Evolutionary conservation across 2,329 filamentous ascomycete species (phyloP).

Genomic region (Penicillium sclerotigenum): DNA sequence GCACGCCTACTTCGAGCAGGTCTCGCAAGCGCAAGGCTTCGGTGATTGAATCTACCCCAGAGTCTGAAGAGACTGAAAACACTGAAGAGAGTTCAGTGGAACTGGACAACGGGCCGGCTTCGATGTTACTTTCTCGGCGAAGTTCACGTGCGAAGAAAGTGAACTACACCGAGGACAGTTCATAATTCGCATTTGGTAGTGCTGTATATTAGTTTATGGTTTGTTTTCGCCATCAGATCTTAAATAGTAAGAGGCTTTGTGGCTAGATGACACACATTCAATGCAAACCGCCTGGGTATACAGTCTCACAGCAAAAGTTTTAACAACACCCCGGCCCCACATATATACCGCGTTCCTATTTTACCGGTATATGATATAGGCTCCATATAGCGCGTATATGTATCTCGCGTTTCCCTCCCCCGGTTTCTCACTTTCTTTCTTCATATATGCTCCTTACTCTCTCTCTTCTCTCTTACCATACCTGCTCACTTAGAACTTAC

Average conservation of each 20-base stretch:
- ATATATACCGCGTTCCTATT: too few species aligned
- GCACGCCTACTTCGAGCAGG: slow-evolving; percentile 19
- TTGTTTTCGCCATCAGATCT: background rate
- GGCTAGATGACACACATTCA: background rate
- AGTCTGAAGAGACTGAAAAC: slow-evolving; percentile 27
- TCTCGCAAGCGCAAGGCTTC: slow-evolving; percentile 34
- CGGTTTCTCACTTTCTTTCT: too few species aligned
- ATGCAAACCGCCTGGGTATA: background rate
- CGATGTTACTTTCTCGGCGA: slow-evolving; percentile 23
- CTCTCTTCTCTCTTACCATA: too few species aligned
- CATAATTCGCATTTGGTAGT: slow-evolving; percentile 11
- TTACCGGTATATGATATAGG: too few species aligned
- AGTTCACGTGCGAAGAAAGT: slow-evolving; percentile 34
- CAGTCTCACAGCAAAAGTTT: too few species aligned
- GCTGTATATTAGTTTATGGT: background rate
- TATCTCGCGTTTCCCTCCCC: too few species aligned
- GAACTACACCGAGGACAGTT: slow-evolving; percentile 36
- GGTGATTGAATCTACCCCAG: slow-evolving; percentile 24
- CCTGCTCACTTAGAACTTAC: too few species aligned
- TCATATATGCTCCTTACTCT: too few species aligned
- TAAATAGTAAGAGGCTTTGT: background rate
- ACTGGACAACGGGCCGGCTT: background rate
- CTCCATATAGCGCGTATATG: too few species aligned
- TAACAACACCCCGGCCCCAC: too few species aligned
- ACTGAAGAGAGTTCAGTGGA: slow-evolving; percentile 8